Base-by-base conservation (phyloP, 1,284 basidiomycete genomes). In the Heimioporus retisporus region DNA sequence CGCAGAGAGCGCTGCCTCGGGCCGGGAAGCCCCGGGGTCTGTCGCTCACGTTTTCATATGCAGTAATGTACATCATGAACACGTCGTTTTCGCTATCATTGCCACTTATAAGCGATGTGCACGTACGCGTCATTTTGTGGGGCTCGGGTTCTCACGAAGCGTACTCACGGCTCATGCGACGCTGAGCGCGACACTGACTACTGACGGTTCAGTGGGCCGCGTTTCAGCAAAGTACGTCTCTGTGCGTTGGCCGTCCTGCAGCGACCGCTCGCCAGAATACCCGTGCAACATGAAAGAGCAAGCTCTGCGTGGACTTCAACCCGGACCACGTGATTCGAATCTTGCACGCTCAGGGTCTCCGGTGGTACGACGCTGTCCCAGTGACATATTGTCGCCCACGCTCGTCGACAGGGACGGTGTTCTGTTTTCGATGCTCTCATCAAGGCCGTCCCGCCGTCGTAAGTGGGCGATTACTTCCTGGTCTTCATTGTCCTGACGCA, bases 221-320 rank as follows among this genome's bases (percentile, higher is more conserved):
- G 89, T 90, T 84, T 73, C 80, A 85, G 68, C 88, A 86, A 81
- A 79, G 89, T 90, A 73, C 65, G 86, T 76, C 25, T 7, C 15
- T n/a, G n/a, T n/a, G n/a, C n/a, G n/a, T n/a, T n/a, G n/a, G n/a
- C 18, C 21, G 14, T 23, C 35, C n/a, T n/a, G 25, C n/a, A 21
- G 23, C 57, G 18, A 56, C 51, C 43, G 13, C 11, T 4, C n/a
- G 25, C 19, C 58, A 93, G 90, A 83, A 23, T 93, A 94, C 76
- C 92, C 92, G 51, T 94, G 93, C 75, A 94, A 93, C 73, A 90
- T 93, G 88, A 93, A 93, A 74, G 91, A 93, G 61, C 91, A 91
- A 90, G 75, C 74, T 94, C 8, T 88, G 86, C 68, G 84, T 43
- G 93, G 93, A 5, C 78, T n/a, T 85, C 58, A 83, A 85, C n/a